Conservation (phyloP, 768 basidiomycete genomes). For the Erythrobasidium yunnanense region DNA sequence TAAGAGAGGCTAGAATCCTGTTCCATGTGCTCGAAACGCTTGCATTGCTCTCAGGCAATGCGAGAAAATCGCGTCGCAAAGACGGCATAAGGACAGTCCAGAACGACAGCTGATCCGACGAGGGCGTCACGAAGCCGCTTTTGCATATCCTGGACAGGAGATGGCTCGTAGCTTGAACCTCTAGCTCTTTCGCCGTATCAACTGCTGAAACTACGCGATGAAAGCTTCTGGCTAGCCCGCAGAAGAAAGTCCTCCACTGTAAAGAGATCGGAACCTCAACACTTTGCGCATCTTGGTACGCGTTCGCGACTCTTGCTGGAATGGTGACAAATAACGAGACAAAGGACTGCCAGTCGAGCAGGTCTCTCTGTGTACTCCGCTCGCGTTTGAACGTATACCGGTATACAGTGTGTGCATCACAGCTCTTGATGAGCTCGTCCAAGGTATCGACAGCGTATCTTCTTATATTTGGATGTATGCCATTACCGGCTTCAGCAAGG, state of each 20-base stretch:
- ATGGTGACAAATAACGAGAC: conserved; percentile 5
- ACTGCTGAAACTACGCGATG: too few relatives aligned
- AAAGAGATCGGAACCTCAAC: neutral
- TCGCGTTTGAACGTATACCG: neutral
- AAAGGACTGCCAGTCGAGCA: conserved; percentile 19
- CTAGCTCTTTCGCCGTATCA: too few relatives aligned
- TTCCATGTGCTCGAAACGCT: neutral
- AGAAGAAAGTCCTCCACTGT: conserved; percentile 14
- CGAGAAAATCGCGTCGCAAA: neutral
- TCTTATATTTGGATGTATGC: too few relatives aligned
- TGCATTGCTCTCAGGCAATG: neutral
- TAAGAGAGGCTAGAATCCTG: neutral
- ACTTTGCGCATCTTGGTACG: neutral
- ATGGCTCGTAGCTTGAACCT: neutral
- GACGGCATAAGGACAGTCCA: neutral
- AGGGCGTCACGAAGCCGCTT: conserved; percentile 1
- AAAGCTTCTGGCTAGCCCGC: too few relatives aligned
- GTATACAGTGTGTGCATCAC: neutral
- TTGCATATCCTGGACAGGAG: neutral
- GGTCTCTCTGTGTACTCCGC: neutral
- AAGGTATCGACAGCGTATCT: too few relatives aligned
- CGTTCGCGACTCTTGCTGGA: conserved; percentile 22
- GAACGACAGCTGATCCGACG: neutral
- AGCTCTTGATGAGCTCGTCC: too few relatives aligned
- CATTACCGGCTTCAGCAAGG: too few relatives aligned